Conservation (phyloP, 2,329 filamentous ascomycete genomes). For the Phyllosticta capitalensis region DNA sequence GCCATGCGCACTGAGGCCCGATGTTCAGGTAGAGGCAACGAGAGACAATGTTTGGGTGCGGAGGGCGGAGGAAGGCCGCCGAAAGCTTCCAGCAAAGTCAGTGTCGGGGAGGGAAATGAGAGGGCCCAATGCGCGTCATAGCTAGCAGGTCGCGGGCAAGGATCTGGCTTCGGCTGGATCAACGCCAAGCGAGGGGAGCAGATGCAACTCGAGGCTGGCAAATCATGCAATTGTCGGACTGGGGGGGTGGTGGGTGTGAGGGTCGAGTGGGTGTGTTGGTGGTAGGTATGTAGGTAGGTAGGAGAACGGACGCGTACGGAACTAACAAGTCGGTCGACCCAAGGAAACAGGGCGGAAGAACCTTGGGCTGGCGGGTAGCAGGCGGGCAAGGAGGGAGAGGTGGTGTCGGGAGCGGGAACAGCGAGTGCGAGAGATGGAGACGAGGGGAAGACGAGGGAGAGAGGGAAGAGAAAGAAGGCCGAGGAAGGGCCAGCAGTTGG, state of each 20-base stretch:
- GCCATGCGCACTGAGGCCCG: constrained; percentile 12
- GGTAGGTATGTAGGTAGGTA: background rate
- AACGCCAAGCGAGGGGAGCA: constrained; percentile 12
- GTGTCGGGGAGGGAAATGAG: constrained; percentile 11
- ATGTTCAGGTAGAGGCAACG: constrained; percentile 11
- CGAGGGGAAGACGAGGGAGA: constrained; percentile 1
- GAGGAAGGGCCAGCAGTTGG: constrained; percentile 11
- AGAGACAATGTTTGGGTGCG: constrained; percentile 10
- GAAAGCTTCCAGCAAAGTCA: constrained; percentile 12
- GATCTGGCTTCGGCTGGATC: constrained; percentile 10
- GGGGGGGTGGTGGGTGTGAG: constrained; percentile 3
- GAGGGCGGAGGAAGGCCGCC: constrained; percentile 9
- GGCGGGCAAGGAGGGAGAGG: background rate
- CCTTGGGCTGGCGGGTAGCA: constrained; percentile 1
- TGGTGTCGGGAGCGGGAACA: background rate
- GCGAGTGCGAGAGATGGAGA: constrained; percentile 1
- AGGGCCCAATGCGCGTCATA: constrained; percentile 13
- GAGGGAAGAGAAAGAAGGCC: constrained; percentile 8
- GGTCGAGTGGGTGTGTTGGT: background rate
- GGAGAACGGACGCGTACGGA: constrained; percentile 5
- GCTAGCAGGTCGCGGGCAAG: constrained; percentile 11
- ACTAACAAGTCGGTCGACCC: background rate
- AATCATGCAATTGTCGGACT: constrained; percentile 9
- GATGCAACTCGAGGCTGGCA: constrained; percentile 7
- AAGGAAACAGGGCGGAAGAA: background rate